Conservation (phyloP, 176 grass and related monocot genomes). For the Avena atlantica region DNA sequence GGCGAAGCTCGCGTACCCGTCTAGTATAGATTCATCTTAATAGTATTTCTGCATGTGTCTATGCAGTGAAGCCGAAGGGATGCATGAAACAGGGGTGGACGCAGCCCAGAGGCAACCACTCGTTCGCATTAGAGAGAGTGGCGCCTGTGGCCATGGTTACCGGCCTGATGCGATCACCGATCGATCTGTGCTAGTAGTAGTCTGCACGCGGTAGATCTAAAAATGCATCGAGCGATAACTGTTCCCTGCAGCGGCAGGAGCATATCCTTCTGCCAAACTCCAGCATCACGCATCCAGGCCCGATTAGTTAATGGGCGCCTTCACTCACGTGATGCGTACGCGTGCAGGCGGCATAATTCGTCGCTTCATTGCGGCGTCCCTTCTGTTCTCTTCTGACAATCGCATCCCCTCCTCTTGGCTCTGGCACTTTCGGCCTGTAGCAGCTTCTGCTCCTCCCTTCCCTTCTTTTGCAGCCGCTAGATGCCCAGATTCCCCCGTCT, state of each 20-base stretch:
- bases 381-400: background rate
- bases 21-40: too few relatives aligned
- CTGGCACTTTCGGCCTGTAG: background rate
- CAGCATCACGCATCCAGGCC: background rate
- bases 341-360: background rate
- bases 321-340: slow-evolving; percentile 27
- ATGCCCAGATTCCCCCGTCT: background rate
- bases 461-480: slow-evolving; percentile 17
- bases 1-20: too few relatives aligned
- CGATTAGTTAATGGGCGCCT: background rate
- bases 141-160: too few relatives aligned
- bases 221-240: background rate
- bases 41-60: too few relatives aligned
- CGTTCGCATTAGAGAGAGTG: too few relatives aligned
- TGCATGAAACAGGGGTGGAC: too few relatives aligned
- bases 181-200: too few relatives aligned
- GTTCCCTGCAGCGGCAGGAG: too few relatives aligned
- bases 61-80: too few relatives aligned
- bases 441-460: background rate
- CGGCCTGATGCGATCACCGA: too few relatives aligned
- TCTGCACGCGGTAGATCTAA: too few relatives aligned
- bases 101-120: too few relatives aligned
- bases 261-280: background rate
- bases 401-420: background rate
- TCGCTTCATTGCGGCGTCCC: background rate